phyloP scores from a whole-genome alignment of 805 yeast species.

The Suhomyces emberorum region DNA sequence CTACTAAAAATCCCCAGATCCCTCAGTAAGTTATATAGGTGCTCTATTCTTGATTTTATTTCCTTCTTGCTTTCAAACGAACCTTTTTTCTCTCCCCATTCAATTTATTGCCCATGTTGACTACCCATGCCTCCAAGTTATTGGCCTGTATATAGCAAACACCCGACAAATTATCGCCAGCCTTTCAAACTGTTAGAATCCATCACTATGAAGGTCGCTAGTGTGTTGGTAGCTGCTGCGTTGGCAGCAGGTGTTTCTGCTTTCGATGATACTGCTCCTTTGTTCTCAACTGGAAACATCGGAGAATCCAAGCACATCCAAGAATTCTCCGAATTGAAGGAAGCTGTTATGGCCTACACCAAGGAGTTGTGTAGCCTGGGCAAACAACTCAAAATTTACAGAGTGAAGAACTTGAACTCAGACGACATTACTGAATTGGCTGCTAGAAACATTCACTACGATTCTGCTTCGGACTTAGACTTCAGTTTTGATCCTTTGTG shows the following conservation, averaged over 20 bases:
- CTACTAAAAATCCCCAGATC: too few relatives aligned
- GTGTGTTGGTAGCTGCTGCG: slow-evolving; percentile 8
- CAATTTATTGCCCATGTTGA: too few relatives aligned
- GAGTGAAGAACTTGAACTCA: slow-evolving; percentile 20
- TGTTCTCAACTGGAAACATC: slow-evolving; percentile 16
- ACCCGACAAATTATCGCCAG: slow-evolving; percentile 1
- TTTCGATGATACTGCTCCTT: slow-evolving; percentile 23
- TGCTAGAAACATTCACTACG: slow-evolving; percentile 20
- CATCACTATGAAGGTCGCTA: slow-evolving; percentile 9
- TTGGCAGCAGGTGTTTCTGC: slow-evolving; percentile 14
- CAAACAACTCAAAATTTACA: slow-evolving; percentile 20
- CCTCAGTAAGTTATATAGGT: too few relatives aligned
- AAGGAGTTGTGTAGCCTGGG: slow-evolving; percentile 17
- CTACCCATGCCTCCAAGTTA: too few relatives aligned
- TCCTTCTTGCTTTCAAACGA: too few relatives aligned
- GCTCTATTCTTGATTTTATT: too few relatives aligned
- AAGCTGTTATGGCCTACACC: slow-evolving; percentile 15
- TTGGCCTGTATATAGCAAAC: background rate
- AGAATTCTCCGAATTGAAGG: slow-evolving; percentile 17
- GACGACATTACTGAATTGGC: slow-evolving; percentile 7
- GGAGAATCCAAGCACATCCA: slow-evolving; percentile 19
- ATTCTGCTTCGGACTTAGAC: slow-evolving; percentile 15
- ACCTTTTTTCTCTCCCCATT: too few relatives aligned
- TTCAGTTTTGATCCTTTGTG: slow-evolving; percentile 14
- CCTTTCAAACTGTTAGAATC: background rate